These are phyloP conservation scores for Kwoniella sp. DNA, from an alignment of 768 basidiomycete species.

Conservation along the genomic window DNA sequence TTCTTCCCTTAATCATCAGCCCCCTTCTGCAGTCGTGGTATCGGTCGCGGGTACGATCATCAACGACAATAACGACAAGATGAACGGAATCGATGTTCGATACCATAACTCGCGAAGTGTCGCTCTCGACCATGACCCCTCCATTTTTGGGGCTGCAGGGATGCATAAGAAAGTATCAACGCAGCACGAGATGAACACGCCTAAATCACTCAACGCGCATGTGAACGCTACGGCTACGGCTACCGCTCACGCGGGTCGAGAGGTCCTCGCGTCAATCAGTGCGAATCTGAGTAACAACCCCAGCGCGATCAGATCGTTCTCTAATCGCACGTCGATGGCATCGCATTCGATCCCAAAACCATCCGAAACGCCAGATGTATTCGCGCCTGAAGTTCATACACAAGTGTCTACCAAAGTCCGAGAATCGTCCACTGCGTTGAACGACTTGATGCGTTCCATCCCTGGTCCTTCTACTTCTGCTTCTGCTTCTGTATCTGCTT, in stretches of 20 bases:
- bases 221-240: not conserved
- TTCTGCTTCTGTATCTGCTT: not conserved
- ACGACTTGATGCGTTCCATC: not conserved
- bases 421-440: not conserved
- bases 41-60: not conserved
- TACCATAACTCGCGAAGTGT: not conserved
- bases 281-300: slow-evolving; percentile 2
- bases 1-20: too few relatives aligned
- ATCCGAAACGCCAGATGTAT: slow-evolving; percentile 38
- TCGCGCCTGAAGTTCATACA: slow-evolving; percentile 17
- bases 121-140: not conserved
- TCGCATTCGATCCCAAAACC: slow-evolving; percentile 31
- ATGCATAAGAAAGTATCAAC: not conserved
- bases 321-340: not conserved
- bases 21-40: not conserved
- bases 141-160: not conserved
- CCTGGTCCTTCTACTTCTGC: not conserved
- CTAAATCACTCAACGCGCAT: slow-evolving; percentile 1
- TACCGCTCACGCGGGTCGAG: not conserved
- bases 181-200: not conserved
- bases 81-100: not conserved
- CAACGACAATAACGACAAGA: not conserved
- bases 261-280: slow-evolving; percentile 21
- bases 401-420: not conserved
- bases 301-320: slow-evolving; percentile 2